Percentiles rank a stretch among this genome's conserved stretches.
These are phyloP conservation scores for Pelargonium nanum DNA, from an alignment of 345 rosid genomes.

Conservation along the genomic window DNA sequence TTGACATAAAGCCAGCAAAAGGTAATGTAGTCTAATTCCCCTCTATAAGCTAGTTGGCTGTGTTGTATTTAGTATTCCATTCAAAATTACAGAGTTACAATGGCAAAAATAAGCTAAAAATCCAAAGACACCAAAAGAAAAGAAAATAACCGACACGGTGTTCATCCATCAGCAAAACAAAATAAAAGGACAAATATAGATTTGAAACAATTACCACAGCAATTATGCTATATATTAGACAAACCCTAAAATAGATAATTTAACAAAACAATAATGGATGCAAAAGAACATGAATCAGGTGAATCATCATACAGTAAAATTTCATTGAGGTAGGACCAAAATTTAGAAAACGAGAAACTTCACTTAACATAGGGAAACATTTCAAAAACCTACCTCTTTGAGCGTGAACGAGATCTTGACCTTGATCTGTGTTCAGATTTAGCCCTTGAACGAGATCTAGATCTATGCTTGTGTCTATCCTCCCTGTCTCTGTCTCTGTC, in stretches of 20 bases:
- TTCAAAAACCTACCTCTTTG: slow-evolving; percentile 53
- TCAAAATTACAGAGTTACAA: no score
- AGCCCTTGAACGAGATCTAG: slow-evolving; percentile 49
- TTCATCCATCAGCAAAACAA: neutral
- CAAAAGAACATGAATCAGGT: no score
- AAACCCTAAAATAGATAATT: no score
- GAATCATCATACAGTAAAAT: neutral
- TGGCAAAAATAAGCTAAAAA: no score
- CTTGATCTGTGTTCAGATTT: slow-evolving; percentile 71
- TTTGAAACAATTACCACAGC: no score
- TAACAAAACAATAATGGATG: neutral
- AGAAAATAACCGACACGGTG: neutral
- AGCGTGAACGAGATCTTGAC: slow-evolving; percentile 72
- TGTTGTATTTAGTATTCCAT: no score
- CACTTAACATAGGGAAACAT: neutral
- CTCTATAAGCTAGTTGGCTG: no score
- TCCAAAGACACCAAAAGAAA: neutral
- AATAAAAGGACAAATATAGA: no score
- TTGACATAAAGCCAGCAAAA: neutral
- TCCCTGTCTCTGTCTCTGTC: slow-evolving; percentile 74
- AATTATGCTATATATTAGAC: no score
- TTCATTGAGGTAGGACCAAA: neutral
- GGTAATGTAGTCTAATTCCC: neutral
- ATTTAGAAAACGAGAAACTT: neutral
- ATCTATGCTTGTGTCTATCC: slow-evolving; percentile 44